Conservation (phyloP, 495 filamentous ascomycete genomes). For the Hyaloscypha variabilis region DNA sequence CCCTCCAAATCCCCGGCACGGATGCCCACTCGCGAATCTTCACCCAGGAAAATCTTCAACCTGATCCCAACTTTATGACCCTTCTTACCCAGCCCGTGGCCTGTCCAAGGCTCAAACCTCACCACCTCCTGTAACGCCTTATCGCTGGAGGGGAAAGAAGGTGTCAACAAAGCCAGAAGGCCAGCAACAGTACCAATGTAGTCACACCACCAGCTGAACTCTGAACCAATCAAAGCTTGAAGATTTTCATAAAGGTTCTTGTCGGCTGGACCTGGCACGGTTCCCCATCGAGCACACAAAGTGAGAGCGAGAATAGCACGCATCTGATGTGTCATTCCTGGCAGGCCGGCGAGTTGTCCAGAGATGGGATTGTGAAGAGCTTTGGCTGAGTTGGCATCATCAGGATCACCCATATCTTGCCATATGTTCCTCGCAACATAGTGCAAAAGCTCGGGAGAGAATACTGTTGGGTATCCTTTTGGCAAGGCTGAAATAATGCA, state of each 20-base stretch:
- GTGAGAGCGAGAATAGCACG: conserved; percentile 73
- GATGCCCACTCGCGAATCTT: not conserved
- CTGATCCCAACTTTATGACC: conserved; percentile 29
- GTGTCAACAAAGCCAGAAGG: conserved; percentile 22
- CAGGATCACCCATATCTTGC: conserved; percentile 44
- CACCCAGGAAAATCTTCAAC: conserved; percentile 16
- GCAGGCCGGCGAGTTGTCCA: conserved; percentile 62
- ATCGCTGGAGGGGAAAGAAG: conserved; percentile 17
- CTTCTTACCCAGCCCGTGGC: conserved; percentile 27
- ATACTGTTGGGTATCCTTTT: conserved; percentile 39
- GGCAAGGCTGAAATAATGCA: conserved; percentile 58
- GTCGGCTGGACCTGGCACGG: conserved; percentile 57
- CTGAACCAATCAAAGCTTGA: conserved; percentile 28
- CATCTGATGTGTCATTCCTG: conserved; percentile 73
- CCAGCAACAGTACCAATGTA: conserved; percentile 30
- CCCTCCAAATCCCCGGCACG: conserved; percentile 12
- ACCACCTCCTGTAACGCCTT: not conserved
- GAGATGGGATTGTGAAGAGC: conserved; percentile 74
- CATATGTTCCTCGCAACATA: conserved; percentile 49
- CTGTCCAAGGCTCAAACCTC: conserved; percentile 4
- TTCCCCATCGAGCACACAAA: conserved; percentile 77
- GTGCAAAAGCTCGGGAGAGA: conserved; percentile 41
- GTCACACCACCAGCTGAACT: conserved; percentile 32
- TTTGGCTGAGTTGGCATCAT: conserved; percentile 60
- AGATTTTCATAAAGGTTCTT: conserved; percentile 41